Evolutionary conservation across 495 filamentous ascomycete species (phyloP).

Genomic region (Cercophora newfieldiana): DNA sequence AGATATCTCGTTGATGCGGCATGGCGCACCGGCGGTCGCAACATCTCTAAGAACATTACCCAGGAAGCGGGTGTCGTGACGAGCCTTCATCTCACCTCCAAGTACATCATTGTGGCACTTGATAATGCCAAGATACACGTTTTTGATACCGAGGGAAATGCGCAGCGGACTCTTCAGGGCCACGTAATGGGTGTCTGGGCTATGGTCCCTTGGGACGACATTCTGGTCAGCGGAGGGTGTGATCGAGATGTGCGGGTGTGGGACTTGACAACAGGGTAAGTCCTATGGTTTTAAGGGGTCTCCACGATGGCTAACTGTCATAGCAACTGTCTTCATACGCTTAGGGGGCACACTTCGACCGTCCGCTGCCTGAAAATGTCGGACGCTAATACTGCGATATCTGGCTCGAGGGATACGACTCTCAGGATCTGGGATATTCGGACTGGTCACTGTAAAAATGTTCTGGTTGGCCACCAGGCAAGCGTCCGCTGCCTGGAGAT

Average conservation of each 20-base stretch:
- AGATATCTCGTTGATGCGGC: conserved; percentile 95
- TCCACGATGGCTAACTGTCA: conserved; percentile 23
- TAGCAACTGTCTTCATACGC: conserved; percentile 71
- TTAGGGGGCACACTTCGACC: conserved; percentile 93
- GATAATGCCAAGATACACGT: conserved; percentile 99
- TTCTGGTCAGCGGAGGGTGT: conserved; percentile 92
- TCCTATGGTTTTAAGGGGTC: not conserved
- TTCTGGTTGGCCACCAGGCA: conserved; percentile 94
- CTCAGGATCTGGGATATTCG: conserved; percentile 92
- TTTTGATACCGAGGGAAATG: conserved; percentile 86
- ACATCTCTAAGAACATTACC: conserved; percentile 78
- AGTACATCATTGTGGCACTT: conserved; percentile 95
- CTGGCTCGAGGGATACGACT: conserved; percentile 92
- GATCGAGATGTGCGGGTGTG: conserved; percentile 96
- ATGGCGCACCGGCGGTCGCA: conserved; percentile 85
- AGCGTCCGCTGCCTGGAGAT: conserved; percentile 95
- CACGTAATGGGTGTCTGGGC: conserved; percentile 99
- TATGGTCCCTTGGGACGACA: conserved; percentile 98
- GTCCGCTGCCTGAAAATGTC: conserved; percentile 98
- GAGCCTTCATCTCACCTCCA: conserved; percentile 87
- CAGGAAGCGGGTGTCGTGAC: conserved; percentile 97
- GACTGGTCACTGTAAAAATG: conserved; percentile 81
- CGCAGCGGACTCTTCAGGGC: conserved; percentile 85
- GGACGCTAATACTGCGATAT: conserved; percentile 87
- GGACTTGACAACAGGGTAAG: conserved; percentile 95